Conservation (phyloP, 2,329 filamentous ascomycete species). For the Davidsoniella neocaledoniae region DNA sequence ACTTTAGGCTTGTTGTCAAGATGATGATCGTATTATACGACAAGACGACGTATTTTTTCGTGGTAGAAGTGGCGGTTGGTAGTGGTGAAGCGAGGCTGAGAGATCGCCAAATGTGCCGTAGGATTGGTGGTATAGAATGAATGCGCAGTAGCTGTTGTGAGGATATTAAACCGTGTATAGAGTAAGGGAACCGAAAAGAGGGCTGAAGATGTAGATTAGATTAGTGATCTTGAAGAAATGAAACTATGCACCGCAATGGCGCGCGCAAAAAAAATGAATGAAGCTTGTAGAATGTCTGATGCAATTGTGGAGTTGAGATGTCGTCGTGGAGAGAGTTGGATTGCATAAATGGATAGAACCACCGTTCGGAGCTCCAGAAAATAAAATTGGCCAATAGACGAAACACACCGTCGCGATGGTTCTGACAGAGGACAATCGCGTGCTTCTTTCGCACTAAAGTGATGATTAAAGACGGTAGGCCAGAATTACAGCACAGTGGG, state of each 20-base stretch:
- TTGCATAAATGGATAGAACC: background rate
- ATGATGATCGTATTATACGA: too few relatives aligned
- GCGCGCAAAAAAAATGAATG: background rate
- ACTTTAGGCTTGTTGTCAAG: too few relatives aligned
- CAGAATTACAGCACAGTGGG: too few relatives aligned
- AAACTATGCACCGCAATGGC: background rate
- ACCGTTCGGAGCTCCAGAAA: background rate
- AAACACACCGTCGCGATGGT: constrained; percentile 8
- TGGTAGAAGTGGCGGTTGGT: constrained; percentile 3
- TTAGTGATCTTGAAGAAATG: background rate
- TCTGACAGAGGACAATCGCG: constrained; percentile 3
- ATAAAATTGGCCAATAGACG: background rate
- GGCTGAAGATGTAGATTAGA: background rate
- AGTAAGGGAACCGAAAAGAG: too few relatives aligned
- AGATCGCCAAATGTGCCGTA: too few relatives aligned
- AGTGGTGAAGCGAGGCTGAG: background rate
- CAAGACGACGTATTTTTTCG: background rate
- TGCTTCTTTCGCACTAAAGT: background rate
- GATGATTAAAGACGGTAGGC: background rate
- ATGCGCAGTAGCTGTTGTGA: too few relatives aligned
- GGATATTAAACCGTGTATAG: too few relatives aligned
- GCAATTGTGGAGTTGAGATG: background rate
- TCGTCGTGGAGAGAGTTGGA: background rate
- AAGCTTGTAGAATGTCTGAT: background rate
- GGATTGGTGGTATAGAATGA: too few relatives aligned